A percentile compares a stretch with the other conserved stretches of the same genome.
phyloP scores from a whole-genome alignment of 148 eudicot species.

The Spergularia marina region DNA sequence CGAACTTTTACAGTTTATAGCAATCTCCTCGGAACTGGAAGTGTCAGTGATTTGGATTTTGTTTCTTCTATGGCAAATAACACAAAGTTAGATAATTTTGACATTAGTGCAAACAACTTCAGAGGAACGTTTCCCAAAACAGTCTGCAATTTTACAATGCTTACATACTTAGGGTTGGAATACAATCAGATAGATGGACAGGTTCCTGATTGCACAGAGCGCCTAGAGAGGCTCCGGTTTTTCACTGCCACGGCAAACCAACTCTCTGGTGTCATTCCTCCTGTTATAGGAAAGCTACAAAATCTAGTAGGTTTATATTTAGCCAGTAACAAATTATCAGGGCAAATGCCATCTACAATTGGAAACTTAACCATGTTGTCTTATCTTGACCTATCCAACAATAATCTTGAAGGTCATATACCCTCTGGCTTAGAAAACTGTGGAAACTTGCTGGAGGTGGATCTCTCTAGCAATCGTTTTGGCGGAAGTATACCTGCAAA shows the following conservation, averaged over 20 bases:
- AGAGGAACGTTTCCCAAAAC: conserved; percentile 37
- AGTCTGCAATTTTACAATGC: conserved; percentile 36
- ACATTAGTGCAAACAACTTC: conserved; percentile 26
- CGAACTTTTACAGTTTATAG: background rate
- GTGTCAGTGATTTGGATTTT: conserved; percentile 32
- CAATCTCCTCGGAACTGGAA: conserved; percentile 33
- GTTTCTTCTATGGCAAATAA: conserved; percentile 32
- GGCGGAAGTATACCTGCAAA: conserved; percentile 36
- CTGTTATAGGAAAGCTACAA: conserved; percentile 29
- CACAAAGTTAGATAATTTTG: conserved; percentile 18
- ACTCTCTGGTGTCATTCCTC: conserved; percentile 37
- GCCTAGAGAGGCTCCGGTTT: conserved; percentile 19
- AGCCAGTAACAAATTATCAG: conserved; percentile 29
- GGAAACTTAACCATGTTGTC: conserved; percentile 35
- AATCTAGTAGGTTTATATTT: background rate
- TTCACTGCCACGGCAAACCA: conserved; percentile 15
- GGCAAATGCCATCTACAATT: conserved; percentile 35
- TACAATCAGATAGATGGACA: conserved; percentile 28
- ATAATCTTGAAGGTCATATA: conserved; percentile 35
- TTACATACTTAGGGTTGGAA: conserved; percentile 10
- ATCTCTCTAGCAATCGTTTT: conserved; percentile 32
- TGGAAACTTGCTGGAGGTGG: conserved; percentile 23
- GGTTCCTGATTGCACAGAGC: conserved; percentile 32
- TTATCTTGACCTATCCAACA: conserved; percentile 17
- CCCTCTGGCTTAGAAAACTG: conserved; percentile 38